A percentile compares a stretch with the other conserved stretches of the same genome.
phyloP scores from a whole-genome alignment of 2,329 filamentous ascomycete species.

The Penicillium sp. region DNA sequence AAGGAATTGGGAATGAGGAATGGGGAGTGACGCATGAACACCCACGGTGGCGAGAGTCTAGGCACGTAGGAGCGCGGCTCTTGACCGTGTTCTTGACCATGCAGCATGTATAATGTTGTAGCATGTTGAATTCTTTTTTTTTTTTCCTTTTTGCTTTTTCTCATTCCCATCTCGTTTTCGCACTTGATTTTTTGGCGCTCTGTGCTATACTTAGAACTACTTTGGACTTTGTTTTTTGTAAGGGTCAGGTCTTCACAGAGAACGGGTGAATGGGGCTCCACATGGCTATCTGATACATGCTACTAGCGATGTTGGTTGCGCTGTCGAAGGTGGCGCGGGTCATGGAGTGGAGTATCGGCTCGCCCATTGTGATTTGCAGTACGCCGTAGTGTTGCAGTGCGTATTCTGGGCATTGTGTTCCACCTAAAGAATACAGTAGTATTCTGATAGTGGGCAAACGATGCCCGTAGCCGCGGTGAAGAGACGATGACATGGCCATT shows the following conservation, averaged over 20 bases:
- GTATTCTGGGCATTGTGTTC: background rate
- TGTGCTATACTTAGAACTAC: constrained; percentile 3
- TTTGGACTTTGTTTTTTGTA: background rate
- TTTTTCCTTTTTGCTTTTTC: background rate
- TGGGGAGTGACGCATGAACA: background rate
- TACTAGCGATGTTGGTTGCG: background rate
- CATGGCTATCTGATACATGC: constrained; percentile 1
- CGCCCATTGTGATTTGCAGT: background rate
- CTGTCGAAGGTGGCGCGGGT: background rate
- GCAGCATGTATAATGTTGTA: background rate
- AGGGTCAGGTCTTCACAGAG: background rate
- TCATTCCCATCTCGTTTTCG: background rate
- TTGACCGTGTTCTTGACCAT: background rate
- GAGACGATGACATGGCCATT: constrained; percentile 9
- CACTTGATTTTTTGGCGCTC: background rate
- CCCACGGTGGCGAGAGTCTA: background rate
- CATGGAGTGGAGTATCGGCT: background rate
- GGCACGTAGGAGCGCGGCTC: constrained; percentile 1
- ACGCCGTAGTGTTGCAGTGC: background rate
- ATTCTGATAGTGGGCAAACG: background rate
- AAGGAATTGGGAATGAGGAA: background rate
- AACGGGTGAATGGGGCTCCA: background rate
- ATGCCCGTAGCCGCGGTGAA: constrained; percentile 3
- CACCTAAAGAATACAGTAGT: background rate
- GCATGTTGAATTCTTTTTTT: background rate